Percentiles rank a stretch among this genome's conserved stretches.
Conservation (phyloP, 768 basidiomycete genomes). For the Tephrocybe sp. region DNA sequence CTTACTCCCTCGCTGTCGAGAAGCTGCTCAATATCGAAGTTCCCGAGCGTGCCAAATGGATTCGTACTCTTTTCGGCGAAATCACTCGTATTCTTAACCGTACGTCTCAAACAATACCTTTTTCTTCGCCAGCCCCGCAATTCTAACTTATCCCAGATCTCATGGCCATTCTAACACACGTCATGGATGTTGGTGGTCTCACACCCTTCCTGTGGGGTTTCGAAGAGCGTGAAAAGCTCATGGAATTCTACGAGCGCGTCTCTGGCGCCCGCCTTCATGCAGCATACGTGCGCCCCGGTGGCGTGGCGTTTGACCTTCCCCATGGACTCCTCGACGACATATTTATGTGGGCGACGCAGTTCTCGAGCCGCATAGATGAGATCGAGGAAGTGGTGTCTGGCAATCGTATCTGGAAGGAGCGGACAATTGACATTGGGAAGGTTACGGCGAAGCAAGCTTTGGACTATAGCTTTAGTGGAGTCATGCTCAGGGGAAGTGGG, state of each 20-base stretch:
- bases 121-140: background rate
- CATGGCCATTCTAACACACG: slow-evolving; percentile 95
- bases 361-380: slow-evolving; percentile 86
- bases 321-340: slow-evolving; percentile 99
- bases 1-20: slow-evolving; percentile 96
- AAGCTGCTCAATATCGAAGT: slow-evolving; percentile 97
- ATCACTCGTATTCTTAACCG: slow-evolving; percentile 95
- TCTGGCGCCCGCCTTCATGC: slow-evolving; percentile 96
- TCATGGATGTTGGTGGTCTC: slow-evolving; percentile 96
- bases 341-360: slow-evolving; percentile 97
- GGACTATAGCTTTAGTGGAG: slow-evolving; percentile 92
- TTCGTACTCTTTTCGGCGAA: slow-evolving; percentile 95
- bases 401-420: slow-evolving; percentile 97
- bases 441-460: slow-evolving; percentile 92
- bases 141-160: slow-evolving; percentile 50
- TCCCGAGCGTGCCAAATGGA: slow-evolving; percentile 97
- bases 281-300: slow-evolving; percentile 97
- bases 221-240: slow-evolving; percentile 99
- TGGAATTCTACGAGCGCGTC: slow-evolving; percentile 99
- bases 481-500: slow-evolving; percentile 94
- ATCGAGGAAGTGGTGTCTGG: slow-evolving; percentile 97
- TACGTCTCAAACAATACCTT: slow-evolving; percentile 30
- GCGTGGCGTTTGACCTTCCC: slow-evolving; percentile 96
- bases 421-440: slow-evolving; percentile 85
- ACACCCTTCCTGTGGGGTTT: slow-evolving; percentile 99